Evolutionary conservation across 164 flowering plant genomes (phyloP).

Genomic region (Nelumbo lutea): DNA sequence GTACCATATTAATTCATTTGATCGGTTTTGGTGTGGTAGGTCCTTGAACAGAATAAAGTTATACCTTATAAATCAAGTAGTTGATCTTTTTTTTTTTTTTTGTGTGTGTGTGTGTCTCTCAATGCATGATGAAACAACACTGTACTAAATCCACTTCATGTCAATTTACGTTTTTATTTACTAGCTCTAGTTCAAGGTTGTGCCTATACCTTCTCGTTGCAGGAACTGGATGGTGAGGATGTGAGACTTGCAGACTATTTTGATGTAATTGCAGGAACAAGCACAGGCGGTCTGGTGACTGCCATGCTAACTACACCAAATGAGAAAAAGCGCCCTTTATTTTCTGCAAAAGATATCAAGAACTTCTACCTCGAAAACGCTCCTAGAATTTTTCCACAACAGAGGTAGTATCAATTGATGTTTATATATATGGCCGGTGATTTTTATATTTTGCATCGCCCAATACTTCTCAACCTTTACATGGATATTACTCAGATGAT

Average conservation of each 20-base stretch:
- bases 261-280: constrained; percentile 43
- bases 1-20: no score
- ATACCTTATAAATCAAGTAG: no score
- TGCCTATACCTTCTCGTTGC: neutral
- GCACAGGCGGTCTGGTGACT: constrained; percentile 42
- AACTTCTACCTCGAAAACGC: constrained; percentile 23
- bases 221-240: constrained; percentile 28
- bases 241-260: constrained; percentile 41
- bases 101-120: no score
- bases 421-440: neutral
- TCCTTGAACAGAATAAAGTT: no score
- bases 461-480: no score
- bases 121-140: no score
- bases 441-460: no score
- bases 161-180: no score
- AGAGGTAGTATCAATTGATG: constrained; percentile 5
- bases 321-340: constrained; percentile 29
- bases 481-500: no score
- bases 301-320: constrained; percentile 39
- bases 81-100: no score
- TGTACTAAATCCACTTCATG: no score
- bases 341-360: constrained; percentile 33
- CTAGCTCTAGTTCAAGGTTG: neutral
- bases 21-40: no score
- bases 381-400: constrained; percentile 36